Evolutionary conservation across 768 basidiomycete species (phyloP).

Genomic region (Rhodotorula sphaerocarpa): DNA sequence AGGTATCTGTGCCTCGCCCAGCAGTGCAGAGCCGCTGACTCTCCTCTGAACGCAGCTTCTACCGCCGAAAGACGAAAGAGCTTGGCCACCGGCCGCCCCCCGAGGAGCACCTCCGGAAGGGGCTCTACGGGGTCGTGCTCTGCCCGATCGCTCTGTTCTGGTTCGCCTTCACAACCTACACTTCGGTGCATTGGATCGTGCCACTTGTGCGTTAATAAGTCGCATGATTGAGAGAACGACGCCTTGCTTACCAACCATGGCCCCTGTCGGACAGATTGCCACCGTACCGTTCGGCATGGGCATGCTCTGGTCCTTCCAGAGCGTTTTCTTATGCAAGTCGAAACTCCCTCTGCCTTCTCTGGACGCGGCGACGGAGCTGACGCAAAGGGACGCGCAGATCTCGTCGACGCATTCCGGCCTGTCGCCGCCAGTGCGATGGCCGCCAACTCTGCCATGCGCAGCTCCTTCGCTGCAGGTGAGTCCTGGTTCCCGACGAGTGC

Average conservation of each 20-base stretch:
- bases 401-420: constrained; percentile 52
- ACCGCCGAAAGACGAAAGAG: constrained; percentile 2
- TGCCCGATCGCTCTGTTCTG: constrained; percentile 44
- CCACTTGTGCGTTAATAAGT: constrained; percentile 41
- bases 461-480: constrained; percentile 48
- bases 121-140: constrained; percentile 23
- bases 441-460: constrained; percentile 55
- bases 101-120: constrained; percentile 32
- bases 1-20: too few species aligned
- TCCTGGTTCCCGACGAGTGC: background rate
- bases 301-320: constrained; percentile 47
- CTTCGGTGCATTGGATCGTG: constrained; percentile 49
- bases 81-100: constrained; percentile 31
- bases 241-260: background rate
- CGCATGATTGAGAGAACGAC: background rate
- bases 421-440: constrained; percentile 59
- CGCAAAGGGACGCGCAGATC: constrained; percentile 58
- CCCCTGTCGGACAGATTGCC: constrained; percentile 39
- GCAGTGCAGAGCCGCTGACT: too few species aligned
- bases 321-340: constrained; percentile 51
- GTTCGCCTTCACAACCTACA: constrained; percentile 54
- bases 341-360: background rate
- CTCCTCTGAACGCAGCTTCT: too few species aligned
- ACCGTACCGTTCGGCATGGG: constrained; percentile 53
- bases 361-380: too few species aligned